Evolutionary conservation across 352 stramenopile species (phyloP).

Genomic region (Peronosclerospora sorghi): DNA sequence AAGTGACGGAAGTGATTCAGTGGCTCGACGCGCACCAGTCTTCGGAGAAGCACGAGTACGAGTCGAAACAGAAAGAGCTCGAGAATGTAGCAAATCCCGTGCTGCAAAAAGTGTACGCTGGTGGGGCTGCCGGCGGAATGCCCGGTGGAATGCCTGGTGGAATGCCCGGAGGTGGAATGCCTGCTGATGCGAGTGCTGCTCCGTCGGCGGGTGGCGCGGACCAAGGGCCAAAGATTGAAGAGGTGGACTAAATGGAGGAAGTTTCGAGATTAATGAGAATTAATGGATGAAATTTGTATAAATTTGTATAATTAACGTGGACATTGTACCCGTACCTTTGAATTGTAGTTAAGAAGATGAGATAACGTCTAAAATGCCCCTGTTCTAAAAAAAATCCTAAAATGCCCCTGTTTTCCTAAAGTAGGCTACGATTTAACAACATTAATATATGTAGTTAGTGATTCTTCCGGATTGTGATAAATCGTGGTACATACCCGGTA

Average conservation of each 20-base stretch:
- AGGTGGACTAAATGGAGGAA: slow-evolving; percentile 51
- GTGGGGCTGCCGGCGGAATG: slow-evolving; percentile 32
- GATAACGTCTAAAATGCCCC: no score
- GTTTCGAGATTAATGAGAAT: not conserved
- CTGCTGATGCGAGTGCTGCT: slow-evolving; percentile 10
- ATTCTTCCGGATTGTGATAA: no score
- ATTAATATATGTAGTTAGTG: no score
- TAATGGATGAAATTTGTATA: not conserved
- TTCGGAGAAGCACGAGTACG: slow-evolving; percentile 73
- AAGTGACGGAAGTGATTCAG: slow-evolving; percentile 93
- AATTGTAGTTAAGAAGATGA: no score
- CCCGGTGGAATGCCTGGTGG: slow-evolving; percentile 20
- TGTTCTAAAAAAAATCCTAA: no score
- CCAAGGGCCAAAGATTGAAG: slow-evolving; percentile 72
- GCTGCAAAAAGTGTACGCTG: slow-evolving; percentile 75
- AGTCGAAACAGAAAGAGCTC: slow-evolving; percentile 85
- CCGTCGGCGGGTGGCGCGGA: slow-evolving; percentile 25
- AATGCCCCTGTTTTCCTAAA: no score
- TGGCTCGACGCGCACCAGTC: slow-evolving; percentile 94
- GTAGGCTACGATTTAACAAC: no score
- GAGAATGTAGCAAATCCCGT: slow-evolving; percentile 79
- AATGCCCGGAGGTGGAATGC: slow-evolving; percentile 18
- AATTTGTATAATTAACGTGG: not conserved
- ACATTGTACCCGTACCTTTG: no score
- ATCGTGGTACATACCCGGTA: no score